These are phyloP conservation scores for Saturnispora sanitii DNA, from an alignment of 805 yeast genomes.

Conservation along the genomic window DNA sequence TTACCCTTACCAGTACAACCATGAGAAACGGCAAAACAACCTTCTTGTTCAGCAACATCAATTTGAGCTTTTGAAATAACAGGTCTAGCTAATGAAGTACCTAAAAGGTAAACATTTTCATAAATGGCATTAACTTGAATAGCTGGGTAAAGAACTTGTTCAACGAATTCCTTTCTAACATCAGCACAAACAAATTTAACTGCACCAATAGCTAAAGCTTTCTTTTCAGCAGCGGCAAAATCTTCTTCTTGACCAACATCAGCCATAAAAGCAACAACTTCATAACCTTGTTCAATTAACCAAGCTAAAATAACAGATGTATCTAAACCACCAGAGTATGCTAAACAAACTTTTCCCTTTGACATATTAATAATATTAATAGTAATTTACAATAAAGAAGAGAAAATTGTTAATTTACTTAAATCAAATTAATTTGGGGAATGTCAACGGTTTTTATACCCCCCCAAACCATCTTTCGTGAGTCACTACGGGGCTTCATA, in stretches of 20 bases:
- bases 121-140: conserved; percentile 96
- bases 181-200: conserved; percentile 90
- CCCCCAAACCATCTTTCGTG: neutral
- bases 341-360: conserved; percentile 97
- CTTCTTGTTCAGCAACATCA: conserved; percentile 91
- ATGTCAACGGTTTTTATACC: neutral
- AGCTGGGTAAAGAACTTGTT: conserved; percentile 90
- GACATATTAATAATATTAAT: conserved; percentile 44
- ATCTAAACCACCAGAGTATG: conserved; percentile 98
- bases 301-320: conserved; percentile 97
- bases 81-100: conserved; percentile 98
- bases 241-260: conserved; percentile 99
- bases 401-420: neutral
- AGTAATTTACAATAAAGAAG: neutral
- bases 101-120: conserved; percentile 92
- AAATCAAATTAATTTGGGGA: too few species aligned
- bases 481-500: conserved; percentile 5
- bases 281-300: conserved; percentile 96
- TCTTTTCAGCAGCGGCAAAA: conserved; percentile 91
- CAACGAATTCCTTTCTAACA: conserved; percentile 90
- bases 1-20: conserved; percentile 99
- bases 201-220: conserved; percentile 96
- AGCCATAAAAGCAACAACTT: conserved; percentile 96
- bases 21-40: conserved; percentile 97
- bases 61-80: conserved; percentile 98